These are phyloP conservation scores for Boeremia exigua DNA, from an alignment of 2,329 filamentous ascomycete genomes.

Conservation along the genomic window DNA sequence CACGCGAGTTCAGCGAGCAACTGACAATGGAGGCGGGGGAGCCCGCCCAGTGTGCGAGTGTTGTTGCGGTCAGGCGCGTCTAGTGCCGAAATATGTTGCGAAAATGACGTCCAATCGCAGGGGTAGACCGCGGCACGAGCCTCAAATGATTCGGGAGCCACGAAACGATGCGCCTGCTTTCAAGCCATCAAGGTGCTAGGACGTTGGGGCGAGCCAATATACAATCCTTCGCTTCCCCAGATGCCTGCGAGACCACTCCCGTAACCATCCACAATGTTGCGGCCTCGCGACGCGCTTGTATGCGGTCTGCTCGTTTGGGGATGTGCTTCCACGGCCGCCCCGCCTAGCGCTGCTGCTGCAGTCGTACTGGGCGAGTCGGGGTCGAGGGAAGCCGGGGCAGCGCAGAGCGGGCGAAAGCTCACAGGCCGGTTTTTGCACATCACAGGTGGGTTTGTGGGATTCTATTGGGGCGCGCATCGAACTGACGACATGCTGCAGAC, in stretches of 20 bases:
- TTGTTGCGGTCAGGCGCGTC: slow-evolving; percentile 13
- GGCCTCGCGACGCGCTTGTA: slow-evolving; percentile 31
- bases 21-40: neutral
- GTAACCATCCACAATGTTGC: slow-evolving; percentile 26
- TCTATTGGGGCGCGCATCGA: slow-evolving; percentile 2
- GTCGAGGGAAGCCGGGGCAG: slow-evolving; percentile 17
- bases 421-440: slow-evolving; percentile 83
- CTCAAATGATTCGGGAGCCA: slow-evolving; percentile 17
- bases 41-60: neutral
- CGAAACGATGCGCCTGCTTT: slow-evolving; percentile 13
- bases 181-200: slow-evolving; percentile 33
- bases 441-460: slow-evolving; percentile 66
- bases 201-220: slow-evolving; percentile 12
- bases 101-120: slow-evolving; percentile 36
- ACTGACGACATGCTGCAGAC: slow-evolving; percentile 62
- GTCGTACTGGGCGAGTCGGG: slow-evolving; percentile 18
- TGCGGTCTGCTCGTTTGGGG: slow-evolving; percentile 36
- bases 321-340: slow-evolving; percentile 34
- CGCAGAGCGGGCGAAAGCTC: slow-evolving; percentile 34
- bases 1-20: slow-evolving; percentile 4
- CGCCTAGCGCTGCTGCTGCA: slow-evolving; percentile 26
- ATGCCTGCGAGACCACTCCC: slow-evolving; percentile 10
- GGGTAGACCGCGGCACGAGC: slow-evolving; percentile 28
- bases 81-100: slow-evolving; percentile 9
- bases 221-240: slow-evolving; percentile 22